These are phyloP conservation scores for Candida yuanshanica DNA, from an alignment of 805 yeast species.

Conservation along the genomic window DNA sequence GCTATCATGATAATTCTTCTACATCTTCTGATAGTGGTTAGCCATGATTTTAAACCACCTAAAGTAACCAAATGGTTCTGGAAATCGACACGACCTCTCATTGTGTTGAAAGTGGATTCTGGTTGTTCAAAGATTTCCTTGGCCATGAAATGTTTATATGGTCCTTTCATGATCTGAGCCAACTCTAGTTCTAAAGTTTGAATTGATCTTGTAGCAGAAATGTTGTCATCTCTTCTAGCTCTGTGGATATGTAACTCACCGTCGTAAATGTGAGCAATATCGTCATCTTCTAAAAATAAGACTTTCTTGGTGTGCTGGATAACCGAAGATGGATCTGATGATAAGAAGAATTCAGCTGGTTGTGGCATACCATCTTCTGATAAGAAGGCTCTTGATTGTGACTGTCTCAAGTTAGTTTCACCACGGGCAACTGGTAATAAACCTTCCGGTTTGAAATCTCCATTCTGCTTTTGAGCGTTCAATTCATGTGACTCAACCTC, in stretches of 20 bases:
- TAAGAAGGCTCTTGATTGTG: constrained; percentile 94
- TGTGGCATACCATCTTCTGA: constrained; percentile 89
- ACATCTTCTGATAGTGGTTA: constrained; percentile 87
- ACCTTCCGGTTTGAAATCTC: constrained; percentile 23
- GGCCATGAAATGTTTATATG: constrained; percentile 94
- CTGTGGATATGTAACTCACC: constrained; percentile 99
- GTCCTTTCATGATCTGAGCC: constrained; percentile 97
- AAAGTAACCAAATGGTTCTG: constrained; percentile 68
- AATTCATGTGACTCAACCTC: constrained; percentile 29
- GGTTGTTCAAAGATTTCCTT: constrained; percentile 99
- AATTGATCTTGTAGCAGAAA: constrained; percentile 90
- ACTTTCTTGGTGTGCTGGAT: constrained; percentile 97
- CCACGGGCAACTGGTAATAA: constrained; percentile 53
- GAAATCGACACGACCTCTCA: constrained; percentile 98
- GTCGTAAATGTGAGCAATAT: constrained; percentile 95
- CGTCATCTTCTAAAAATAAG: constrained; percentile 93
- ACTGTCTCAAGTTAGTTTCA: constrained; percentile 60
- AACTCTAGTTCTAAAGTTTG: constrained; percentile 96
- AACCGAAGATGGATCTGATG: constrained; percentile 96
- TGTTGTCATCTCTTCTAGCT: constrained; percentile 81
- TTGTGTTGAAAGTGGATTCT: constrained; percentile 94
- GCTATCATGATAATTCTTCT: constrained; percentile 97
- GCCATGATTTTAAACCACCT: constrained; percentile 84
- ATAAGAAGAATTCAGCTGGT: constrained; percentile 92
- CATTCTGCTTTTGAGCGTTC: constrained; percentile 18